These are phyloP conservation scores for Verruconis gallopava DNA, from an alignment of 2,329 filamentous ascomycete species.

Conservation along the genomic window DNA sequence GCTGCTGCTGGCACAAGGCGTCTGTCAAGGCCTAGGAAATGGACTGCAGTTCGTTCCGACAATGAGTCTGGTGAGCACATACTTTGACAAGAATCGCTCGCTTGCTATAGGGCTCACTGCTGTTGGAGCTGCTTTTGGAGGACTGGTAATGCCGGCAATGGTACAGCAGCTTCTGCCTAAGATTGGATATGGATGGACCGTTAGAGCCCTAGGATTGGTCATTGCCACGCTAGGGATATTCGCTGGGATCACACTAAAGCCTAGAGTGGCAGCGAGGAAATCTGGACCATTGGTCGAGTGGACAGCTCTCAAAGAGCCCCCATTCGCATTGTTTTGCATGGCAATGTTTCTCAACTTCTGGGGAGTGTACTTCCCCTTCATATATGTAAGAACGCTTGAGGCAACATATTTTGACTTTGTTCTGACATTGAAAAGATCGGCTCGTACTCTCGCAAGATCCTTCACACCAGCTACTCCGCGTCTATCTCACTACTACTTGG, in stretches of 20 bases:
- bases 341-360: slow-evolving; percentile 36
- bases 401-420: slow-evolving; percentile 19
- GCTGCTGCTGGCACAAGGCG: slow-evolving; percentile 29
- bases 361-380: slow-evolving; percentile 30
- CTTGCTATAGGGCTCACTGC: slow-evolving; percentile 26
- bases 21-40: slow-evolving; percentile 39
- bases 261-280: slow-evolving; percentile 35
- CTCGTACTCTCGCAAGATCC: slow-evolving; percentile 25
- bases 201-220: slow-evolving; percentile 17
- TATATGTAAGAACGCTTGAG: slow-evolving; percentile 25
- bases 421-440: too few species aligned
- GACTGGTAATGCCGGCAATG: slow-evolving; percentile 14
- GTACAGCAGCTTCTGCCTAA: slow-evolving; percentile 11
- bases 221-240: slow-evolving; percentile 13
- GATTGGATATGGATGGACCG: slow-evolving; percentile 20
- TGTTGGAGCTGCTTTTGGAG: slow-evolving; percentile 29
- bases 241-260: slow-evolving; percentile 32
- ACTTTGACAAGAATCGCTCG: slow-evolving; percentile 27
- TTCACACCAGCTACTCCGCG: slow-evolving; percentile 35
- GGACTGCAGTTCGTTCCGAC: slow-evolving; percentile 30
- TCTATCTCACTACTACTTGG: slow-evolving; percentile 44
- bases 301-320: slow-evolving; percentile 36
- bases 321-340: slow-evolving; percentile 32
- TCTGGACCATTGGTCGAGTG: slow-evolving; percentile 39
- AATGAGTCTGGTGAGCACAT: slow-evolving; percentile 29